Evolutionary conservation across 202 grass and related monocot species (phyloP).

Genomic region (Panicum hallii): DNA sequence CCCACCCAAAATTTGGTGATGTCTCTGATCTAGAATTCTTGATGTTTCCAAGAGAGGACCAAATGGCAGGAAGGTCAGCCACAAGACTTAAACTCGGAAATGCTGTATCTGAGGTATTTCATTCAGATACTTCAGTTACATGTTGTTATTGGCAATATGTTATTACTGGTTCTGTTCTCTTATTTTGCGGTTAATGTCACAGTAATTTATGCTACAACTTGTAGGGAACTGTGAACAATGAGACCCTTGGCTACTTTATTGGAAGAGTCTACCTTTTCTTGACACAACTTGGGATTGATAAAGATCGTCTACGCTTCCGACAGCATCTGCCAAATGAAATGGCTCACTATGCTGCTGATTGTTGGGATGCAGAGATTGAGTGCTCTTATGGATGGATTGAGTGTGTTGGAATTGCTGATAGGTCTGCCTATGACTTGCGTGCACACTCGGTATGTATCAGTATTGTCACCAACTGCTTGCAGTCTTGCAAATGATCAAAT

Average conservation of each 20-base stretch:
- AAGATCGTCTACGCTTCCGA: conserved; percentile 79
- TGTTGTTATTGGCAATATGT: neutral
- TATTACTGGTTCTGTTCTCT: conserved; percentile 10
- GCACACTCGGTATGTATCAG: conserved; percentile 78
- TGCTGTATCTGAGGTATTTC: conserved; percentile 71
- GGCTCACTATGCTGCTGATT: conserved; percentile 97
- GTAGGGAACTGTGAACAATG: conserved; percentile 86
- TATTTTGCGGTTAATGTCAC: conserved; percentile 18
- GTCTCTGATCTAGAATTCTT: conserved; percentile 73
- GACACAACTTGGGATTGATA: conserved; percentile 82
- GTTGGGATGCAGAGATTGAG: conserved; percentile 96
- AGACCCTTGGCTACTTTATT: conserved; percentile 91
- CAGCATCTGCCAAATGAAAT: conserved; percentile 96
- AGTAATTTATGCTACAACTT: conserved; percentile 18
- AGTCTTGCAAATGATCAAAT: conserved; percentile 6
- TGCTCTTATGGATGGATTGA: conserved; percentile 97
- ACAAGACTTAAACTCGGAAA: conserved; percentile 52
- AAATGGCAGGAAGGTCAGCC: conserved; percentile 65
- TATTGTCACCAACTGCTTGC: neutral
- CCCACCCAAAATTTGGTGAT: conserved; percentile 87
- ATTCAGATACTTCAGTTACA: conserved; percentile 21
- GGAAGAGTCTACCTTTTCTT: conserved; percentile 91
- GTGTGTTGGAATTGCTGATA: conserved; percentile 98
- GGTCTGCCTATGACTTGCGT: conserved; percentile 79
- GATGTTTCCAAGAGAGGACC: conserved; percentile 86